phyloP scores from a whole-genome alignment of 257 asterid genomes.

The Phtheirospermum japonicum region DNA sequence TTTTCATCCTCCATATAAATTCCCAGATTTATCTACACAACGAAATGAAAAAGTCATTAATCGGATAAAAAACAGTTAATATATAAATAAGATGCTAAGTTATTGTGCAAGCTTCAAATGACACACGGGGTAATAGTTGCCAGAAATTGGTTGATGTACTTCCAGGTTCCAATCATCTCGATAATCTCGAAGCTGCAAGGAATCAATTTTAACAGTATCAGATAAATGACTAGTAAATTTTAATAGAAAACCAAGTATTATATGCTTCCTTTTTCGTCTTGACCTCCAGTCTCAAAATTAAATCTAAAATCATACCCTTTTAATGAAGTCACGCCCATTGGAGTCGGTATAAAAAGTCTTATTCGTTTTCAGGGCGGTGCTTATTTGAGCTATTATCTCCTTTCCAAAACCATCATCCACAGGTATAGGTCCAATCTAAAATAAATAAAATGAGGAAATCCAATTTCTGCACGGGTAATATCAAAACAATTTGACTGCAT shows the following conservation, averaged over 20 bases:
- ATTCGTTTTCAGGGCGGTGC: slow-evolving; percentile 57
- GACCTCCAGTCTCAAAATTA: slow-evolving; percentile 19
- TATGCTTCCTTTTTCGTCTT: slow-evolving; percentile 4
- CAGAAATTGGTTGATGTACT: slow-evolving; percentile 67
- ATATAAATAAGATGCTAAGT: slow-evolving; percentile 21
- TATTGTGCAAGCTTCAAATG: slow-evolving; percentile 24
- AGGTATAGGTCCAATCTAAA: slow-evolving; percentile 65
- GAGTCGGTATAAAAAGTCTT: slow-evolving; percentile 78
- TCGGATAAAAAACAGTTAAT: slow-evolving; percentile 16
- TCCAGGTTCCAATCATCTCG: slow-evolving; percentile 78
- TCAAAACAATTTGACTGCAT: slow-evolving; percentile 22
- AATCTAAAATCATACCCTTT: slow-evolving; percentile 48
- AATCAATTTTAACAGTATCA: slow-evolving; percentile 24
- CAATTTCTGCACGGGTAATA: slow-evolving; percentile 10
- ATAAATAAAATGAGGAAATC: slow-evolving; percentile 24
- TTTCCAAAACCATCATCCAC: slow-evolving; percentile 68
- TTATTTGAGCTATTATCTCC: slow-evolving; percentile 67
- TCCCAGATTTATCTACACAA: slow-evolving; percentile 68
- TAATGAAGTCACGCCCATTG: slow-evolving; percentile 79
- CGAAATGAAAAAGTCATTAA: slow-evolving; percentile 19
- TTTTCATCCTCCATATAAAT: slow-evolving; percentile 65
- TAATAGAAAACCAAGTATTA: not conserved
- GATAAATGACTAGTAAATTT: slow-evolving; percentile 14
- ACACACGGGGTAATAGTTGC: slow-evolving; percentile 80
- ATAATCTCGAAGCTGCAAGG: slow-evolving; percentile 54